These are phyloP conservation scores for Acacia concinna DNA, from an alignment of 331 rosid genomes.

Conservation along the genomic window DNA sequence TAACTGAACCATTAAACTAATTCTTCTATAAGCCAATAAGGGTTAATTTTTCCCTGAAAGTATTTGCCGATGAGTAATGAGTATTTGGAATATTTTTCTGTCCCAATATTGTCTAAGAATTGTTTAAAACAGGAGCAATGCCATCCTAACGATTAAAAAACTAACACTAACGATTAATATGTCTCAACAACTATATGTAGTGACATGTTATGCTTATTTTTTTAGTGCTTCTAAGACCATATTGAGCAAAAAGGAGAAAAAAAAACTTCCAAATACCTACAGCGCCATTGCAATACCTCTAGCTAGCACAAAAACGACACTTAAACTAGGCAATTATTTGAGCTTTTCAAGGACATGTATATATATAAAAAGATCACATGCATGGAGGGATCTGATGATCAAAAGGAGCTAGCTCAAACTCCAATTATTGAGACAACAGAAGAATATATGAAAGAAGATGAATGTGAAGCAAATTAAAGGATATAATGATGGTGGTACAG, in stretches of 20 bases:
- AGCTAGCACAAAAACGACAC: too few relatives aligned
- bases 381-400: neutral
- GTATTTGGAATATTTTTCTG: too few relatives aligned
- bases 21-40: neutral
- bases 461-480: neutral
- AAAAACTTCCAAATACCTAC: too few relatives aligned
- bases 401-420: neutral
- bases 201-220: too few relatives aligned
- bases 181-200: too few relatives aligned
- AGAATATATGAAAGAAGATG: neutral
- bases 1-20: neutral
- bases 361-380: neutral
- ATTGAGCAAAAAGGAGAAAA: too few relatives aligned
- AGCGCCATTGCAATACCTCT: too few relatives aligned
- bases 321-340: neutral
- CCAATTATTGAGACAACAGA: neutral
- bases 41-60: neutral
- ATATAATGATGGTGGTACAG: slow-evolving; percentile 16
- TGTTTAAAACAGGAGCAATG: too few relatives aligned
- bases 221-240: too few relatives aligned
- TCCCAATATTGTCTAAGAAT: too few relatives aligned
- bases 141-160: too few relatives aligned
- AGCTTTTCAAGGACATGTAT: neutral
- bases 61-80: neutral
- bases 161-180: too few relatives aligned